Evolutionary conservation across 352 stramenopile genomes (phyloP).

Genomic region (Globisporangium iwayamae): DNA sequence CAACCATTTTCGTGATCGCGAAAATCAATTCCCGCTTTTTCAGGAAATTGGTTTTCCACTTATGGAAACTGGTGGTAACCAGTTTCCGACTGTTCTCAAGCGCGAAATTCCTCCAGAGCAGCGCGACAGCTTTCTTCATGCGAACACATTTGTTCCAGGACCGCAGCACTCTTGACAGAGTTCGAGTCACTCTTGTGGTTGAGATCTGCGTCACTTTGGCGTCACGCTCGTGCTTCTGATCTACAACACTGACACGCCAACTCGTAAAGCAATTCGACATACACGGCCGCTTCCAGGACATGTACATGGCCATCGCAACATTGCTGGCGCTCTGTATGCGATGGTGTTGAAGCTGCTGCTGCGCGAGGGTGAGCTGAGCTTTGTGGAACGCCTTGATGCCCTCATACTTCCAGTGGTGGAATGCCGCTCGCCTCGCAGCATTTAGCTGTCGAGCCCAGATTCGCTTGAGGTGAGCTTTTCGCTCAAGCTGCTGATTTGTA

Average conservation of each 20-base stretch:
- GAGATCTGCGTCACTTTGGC: neutral
- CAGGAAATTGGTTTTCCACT: constrained; percentile 12
- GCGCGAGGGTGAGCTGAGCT: neutral
- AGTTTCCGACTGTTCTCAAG: neutral
- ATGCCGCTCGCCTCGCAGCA: neutral
- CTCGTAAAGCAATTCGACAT: constrained; percentile 22
- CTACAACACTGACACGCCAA: constrained; percentile 18
- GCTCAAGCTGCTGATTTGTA: neutral
- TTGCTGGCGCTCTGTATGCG: constrained; percentile 17
- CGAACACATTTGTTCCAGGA: neutral
- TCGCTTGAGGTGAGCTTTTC: neutral
- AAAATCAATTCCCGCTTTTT: neutral
- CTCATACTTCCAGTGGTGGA: constrained; percentile 15
- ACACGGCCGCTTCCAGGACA: constrained; percentile 27
- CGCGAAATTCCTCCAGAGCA: constrained; percentile 1
- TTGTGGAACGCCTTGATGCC: neutral
- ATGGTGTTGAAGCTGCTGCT: constrained; percentile 10
- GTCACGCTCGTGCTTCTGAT: neutral
- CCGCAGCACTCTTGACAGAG: neutral
- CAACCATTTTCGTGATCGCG: neutral
- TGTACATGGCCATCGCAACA: constrained; percentile 23
- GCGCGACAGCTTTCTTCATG: neutral
- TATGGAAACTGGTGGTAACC: neutral
- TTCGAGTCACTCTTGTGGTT: neutral
- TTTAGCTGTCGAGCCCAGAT: neutral